These are phyloP conservation scores for Populus hybrid DNA, from an alignment of 441 rosid species.

Conservation along the genomic window DNA sequence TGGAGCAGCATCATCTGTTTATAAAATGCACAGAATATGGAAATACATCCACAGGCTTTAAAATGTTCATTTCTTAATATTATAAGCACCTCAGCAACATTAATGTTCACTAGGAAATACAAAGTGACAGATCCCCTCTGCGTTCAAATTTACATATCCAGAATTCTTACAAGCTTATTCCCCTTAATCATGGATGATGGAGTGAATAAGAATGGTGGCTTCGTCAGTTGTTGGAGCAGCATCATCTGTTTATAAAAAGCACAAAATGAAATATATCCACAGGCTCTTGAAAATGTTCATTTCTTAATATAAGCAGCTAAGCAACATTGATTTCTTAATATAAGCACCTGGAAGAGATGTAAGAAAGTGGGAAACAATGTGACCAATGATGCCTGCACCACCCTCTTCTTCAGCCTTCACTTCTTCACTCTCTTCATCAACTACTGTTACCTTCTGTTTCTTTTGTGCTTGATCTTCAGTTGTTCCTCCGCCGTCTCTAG, in stretches of 20 bases:
- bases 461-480: slow-evolving; percentile 11
- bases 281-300: not conserved
- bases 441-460: not conserved
- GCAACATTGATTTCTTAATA: not conserved
- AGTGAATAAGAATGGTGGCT: slow-evolving; percentile 64
- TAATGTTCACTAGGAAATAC: not conserved
- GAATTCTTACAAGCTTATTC: not conserved
- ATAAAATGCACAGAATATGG: not conserved
- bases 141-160: not conserved
- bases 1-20: slow-evolving; percentile 62
- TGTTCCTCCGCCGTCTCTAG: not conserved
- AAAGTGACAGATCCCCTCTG: not conserved
- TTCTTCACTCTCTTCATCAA: slow-evolving; percentile 7
- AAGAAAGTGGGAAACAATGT: slow-evolving; percentile 58
- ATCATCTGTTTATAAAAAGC: slow-evolving; percentile 37
- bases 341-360: slow-evolving; percentile 40
- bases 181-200: slow-evolving; percentile 50
- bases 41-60: not conserved
- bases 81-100: not conserved
- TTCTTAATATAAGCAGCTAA: not conserved
- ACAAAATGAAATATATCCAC: not conserved
- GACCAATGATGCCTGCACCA: slow-evolving; percentile 44
- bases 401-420: slow-evolving; percentile 8
- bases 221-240: slow-evolving; percentile 68
- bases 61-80: not conserved